Evolutionary conservation across 2,329 filamentous ascomycete genomes (phyloP), one percentile per base, ranked within the genome.

Genomic region (Sporothrix schenckii): DNA sequence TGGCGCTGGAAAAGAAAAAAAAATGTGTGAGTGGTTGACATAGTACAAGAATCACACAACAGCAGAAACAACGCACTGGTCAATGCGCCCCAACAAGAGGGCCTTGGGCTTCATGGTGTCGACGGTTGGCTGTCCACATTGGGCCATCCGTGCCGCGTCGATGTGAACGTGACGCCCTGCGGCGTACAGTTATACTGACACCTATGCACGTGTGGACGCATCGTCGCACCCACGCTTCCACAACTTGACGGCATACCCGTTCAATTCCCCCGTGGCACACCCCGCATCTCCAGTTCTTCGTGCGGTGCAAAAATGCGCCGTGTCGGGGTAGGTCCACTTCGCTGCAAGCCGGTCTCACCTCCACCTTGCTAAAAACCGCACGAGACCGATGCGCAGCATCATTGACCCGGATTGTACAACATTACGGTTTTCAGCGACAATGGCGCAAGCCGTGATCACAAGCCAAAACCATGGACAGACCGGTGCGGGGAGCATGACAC

Each of bases 41-140:
- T 19, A 1, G 34, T 16, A 14, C 44, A 27, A 41, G 10, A 30
- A 39, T 58, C 16, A 58, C 9, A 39, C 30, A 1, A 41, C 0
- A 16, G 3, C 39, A 13, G 13, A 13, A 2, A 6, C 4, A 27
- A 47, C 58, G 16, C 10, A 63, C 58, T 63, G 58, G 58, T 63
- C 58, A 27, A 63, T 47, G n/a, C 58, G 58, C 39, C 58, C 58
- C 21, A 63, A 10, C 11, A 63, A 27, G n/a, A 63, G 58, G n/a
- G 58, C 58, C 13, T 47, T 63, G 39, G 58, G 58, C 58, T 44
- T 63, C 58, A 63, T 63, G n/a, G 13, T 63, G 39, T 24, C 11
- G 19, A 10, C 50, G 50, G 50, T n/a, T 47, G 44, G 14, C 44
- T 41, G 54, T 39, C 21, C 54, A 19, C 21, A 60, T 60, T 19